Evolutionary conservation across 345 rosid genomes (phyloP).

Genomic region (Gossypium turneri): DNA sequence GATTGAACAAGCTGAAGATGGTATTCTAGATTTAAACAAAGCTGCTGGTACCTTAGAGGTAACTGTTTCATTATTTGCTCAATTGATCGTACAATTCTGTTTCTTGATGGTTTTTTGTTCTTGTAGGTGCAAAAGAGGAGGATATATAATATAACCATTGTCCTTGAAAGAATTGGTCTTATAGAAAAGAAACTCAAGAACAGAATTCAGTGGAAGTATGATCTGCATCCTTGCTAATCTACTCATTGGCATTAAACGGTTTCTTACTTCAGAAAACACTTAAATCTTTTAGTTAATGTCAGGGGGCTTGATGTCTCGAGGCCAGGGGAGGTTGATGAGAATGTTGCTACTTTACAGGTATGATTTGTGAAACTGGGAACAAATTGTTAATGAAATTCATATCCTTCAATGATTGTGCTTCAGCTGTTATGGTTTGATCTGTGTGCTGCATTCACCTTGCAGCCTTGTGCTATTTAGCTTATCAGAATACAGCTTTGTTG

Average conservation of each 20-base stretch:
- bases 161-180: conserved; percentile 96
- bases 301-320: conserved; percentile 92
- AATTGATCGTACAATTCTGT: conserved; percentile 1
- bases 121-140: conserved; percentile 96
- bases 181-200: conserved; percentile 97
- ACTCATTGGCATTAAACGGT: background rate
- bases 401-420: background rate
- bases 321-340: conserved; percentile 76
- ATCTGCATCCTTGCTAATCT: conserved; percentile 14
- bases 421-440: conserved; percentile 1
- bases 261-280: conserved; percentile 15
- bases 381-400: conserved; percentile 14
- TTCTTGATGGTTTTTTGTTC: conserved; percentile 21
- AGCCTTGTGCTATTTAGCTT: too few species aligned
- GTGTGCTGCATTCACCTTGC: too few species aligned
- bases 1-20: conserved; percentile 94
- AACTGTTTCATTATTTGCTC: conserved; percentile 14
- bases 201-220: conserved; percentile 97
- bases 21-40: conserved; percentile 88
- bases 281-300: conserved; percentile 19
- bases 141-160: conserved; percentile 96
- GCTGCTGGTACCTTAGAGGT: conserved; percentile 97
- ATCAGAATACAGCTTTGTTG: background rate
- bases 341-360: conserved; percentile 81
- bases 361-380: conserved; percentile 1